These are phyloP conservation scores for Taphrina confusa DNA, from an alignment of 1,139 yeast genomes.

Conservation along the genomic window DNA sequence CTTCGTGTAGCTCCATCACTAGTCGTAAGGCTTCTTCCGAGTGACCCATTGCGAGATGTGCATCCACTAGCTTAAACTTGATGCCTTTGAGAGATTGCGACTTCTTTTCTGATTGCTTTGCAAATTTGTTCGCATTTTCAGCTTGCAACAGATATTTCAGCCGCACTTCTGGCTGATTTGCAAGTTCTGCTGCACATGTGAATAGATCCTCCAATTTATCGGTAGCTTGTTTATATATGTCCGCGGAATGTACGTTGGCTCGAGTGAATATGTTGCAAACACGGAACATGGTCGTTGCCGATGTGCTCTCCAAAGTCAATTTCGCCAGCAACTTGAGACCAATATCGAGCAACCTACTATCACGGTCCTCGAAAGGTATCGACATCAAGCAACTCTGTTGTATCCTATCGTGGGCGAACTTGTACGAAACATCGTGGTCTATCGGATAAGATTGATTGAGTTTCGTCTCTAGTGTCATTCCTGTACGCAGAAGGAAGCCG, in stretches of 20 bases:
- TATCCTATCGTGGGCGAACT: constrained; percentile 17
- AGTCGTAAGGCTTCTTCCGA: neutral
- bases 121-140: neutral
- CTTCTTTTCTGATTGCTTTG: neutral
- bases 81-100: neutral
- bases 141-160: constrained; percentile 7
- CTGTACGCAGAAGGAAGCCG: neutral
- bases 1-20: neutral
- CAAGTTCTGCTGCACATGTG: constrained; percentile 1
- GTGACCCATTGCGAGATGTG: neutral
- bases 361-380: neutral
- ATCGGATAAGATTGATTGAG: neutral
- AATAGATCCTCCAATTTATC: neutral
- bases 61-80: neutral
- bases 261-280: neutral
- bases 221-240: neutral
- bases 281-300: neutral
- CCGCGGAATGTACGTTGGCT: neutral
- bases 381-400: neutral
- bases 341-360: neutral
- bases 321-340: neutral
- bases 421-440: neutral
- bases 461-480: too few relatives aligned
- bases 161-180: constrained; percentile 3
- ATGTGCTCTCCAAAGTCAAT: neutral